Evolutionary conservation across 345 rosid species (phyloP), one percentile per base, ranked within the genome.

Genomic region (Syzygium oleosum): DNA sequence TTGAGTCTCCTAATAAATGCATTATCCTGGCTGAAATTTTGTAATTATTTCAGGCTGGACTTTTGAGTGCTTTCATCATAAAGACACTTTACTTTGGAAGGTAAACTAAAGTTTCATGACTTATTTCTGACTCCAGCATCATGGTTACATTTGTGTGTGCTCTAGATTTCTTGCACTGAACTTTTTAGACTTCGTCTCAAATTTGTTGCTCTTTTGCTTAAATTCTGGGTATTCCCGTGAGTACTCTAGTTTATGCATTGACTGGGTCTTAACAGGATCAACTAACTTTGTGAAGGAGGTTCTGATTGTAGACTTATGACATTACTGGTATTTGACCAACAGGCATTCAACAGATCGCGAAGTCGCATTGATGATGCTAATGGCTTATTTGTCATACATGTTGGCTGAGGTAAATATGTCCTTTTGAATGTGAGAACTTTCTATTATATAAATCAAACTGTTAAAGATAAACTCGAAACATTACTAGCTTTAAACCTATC

Each of bases 321-420:
- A 46, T 56, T 80, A 15, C 25, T 38, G 61, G 65, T 58, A 23
- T 84, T 51, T 86, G 51, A 55, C 88, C 77, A 56, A 65, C 91
- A 95, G 97, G 91, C 96, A 95, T 88, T 95, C 97, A 34, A 94
- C 95, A 4, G 95, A 94, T 85, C 95, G 96, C 58, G 96, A 95
- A 90, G 93, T 94, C 65, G 95, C 97, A 9, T 90, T 92, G 41
- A 91, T 91, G 96, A 92, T 95, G 90, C 92, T 95, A 55, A 94
- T 94, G 97, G 95, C 97, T 85, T 95, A 95, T 90, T 88, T 93
- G 59, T 93, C 95, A 38, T 95, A 92, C 90, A 91, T 94, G 93
- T 56, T 95, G 84, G 97, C 97, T 46, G 96, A 95, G 97, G 97
- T 95, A 91, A 85, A 34, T 84, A 52, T 52, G 9, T 52, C 55